Percentiles rank a stretch among this genome's conserved stretches.
phyloP scores from a whole-genome alignment of 2,329 filamentous ascomycete genomes.

The Penicillium sp. region DNA sequence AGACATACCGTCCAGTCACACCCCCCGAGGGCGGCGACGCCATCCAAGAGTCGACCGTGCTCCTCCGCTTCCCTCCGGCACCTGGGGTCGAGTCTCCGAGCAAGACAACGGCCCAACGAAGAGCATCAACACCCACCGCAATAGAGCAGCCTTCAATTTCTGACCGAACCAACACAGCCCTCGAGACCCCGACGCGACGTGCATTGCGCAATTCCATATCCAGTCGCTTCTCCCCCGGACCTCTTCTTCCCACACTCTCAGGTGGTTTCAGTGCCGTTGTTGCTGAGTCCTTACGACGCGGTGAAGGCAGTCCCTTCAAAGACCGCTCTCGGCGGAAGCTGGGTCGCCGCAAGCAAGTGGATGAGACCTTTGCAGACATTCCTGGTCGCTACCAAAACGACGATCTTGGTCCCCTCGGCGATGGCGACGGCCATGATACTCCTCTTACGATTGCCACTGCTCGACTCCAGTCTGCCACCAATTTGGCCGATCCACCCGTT shows the following conservation, averaged over 20 bases:
- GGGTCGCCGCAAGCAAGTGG: conserved; percentile 30
- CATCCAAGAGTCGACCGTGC: conserved; percentile 32
- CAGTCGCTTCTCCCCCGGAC: conserved; percentile 55
- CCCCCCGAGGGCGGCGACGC: conserved; percentile 22
- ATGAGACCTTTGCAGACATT: conserved; percentile 24
- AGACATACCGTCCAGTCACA: conserved; percentile 27
- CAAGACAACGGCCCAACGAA: conserved; percentile 13
- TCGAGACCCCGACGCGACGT: conserved; percentile 39
- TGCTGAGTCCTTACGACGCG: conserved; percentile 61
- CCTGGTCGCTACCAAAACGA: conserved; percentile 19
- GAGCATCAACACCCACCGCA: conserved; percentile 21
- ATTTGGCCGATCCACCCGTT: conserved; percentile 17
- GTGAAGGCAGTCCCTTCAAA: conserved; percentile 45
- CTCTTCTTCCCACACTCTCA: conserved; percentile 59
- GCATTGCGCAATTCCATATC: conserved; percentile 49
- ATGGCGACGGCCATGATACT: conserved; percentile 18
- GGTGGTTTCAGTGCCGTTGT: conserved; percentile 62
- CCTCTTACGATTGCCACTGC: conserved; percentile 24
- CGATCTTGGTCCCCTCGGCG: conserved; percentile 15
- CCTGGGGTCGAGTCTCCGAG: conserved; percentile 30
- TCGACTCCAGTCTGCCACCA: conserved; percentile 29
- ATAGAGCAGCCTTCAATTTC: conserved; percentile 18
- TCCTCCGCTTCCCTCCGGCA: conserved; percentile 41
- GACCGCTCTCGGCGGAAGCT: conserved; percentile 29
- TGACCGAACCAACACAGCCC: conserved; percentile 28